Percentiles rank a stretch among this genome's conserved stretches.
These are phyloP conservation scores for Aureobasidium sp. DNA, from an alignment of 2,329 filamentous ascomycete species.

Conservation along the genomic window DNA sequence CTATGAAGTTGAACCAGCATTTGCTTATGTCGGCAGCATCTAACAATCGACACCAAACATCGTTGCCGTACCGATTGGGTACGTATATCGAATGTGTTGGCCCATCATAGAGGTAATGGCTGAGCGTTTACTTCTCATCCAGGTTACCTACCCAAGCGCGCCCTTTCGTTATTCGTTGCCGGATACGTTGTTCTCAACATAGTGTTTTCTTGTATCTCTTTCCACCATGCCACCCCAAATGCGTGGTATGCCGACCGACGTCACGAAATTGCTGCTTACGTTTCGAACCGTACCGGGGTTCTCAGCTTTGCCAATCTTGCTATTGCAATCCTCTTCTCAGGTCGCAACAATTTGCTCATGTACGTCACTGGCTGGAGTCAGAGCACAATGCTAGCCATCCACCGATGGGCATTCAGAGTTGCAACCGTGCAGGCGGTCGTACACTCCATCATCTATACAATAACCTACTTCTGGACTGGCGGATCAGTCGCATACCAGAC, in stretches of 20 bases:
- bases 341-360: constrained; percentile 42
- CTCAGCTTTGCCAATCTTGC: constrained; percentile 36
- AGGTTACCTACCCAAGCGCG: constrained; percentile 20
- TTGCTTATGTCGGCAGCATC: background rate
- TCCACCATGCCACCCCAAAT: constrained; percentile 21
- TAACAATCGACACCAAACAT: background rate
- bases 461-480: constrained; percentile 23
- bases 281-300: constrained; percentile 36
- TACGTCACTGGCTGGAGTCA: constrained; percentile 44
- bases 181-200: constrained; percentile 25
- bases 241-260: constrained; percentile 19
- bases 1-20: background rate
- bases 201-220: constrained; percentile 23
- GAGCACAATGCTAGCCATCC: constrained; percentile 41
- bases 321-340: constrained; percentile 37
- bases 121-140: background rate
- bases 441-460: constrained; percentile 39
- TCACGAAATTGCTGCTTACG: constrained; percentile 28
- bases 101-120: background rate
- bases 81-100: background rate
- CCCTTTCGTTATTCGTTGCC: constrained; percentile 24
- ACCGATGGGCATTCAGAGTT: constrained; percentile 43
- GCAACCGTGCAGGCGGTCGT: constrained; percentile 38
- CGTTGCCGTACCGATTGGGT: background rate
- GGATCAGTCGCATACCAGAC: constrained; percentile 19